Conservation (phyloP, 306 rosid species). For the Rubus idaeus region DNA sequence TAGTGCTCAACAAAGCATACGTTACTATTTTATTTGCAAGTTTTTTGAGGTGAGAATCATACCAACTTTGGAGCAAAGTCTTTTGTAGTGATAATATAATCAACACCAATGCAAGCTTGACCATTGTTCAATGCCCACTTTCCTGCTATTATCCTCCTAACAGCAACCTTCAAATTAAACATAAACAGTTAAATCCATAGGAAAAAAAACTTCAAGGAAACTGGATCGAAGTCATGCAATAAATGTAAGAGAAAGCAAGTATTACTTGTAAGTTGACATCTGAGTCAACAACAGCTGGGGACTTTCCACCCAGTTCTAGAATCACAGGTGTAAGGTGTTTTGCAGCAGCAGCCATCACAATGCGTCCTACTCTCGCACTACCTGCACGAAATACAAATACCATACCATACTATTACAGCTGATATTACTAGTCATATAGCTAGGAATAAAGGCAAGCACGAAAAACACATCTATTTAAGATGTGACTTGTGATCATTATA, state of each 20-base stretch:
- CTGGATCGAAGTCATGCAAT: not conserved
- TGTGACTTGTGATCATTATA: not conserved
- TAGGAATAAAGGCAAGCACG: not conserved
- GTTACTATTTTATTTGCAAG: not conserved
- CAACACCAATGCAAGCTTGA: constrained; percentile 81
- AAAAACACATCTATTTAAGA: not conserved
- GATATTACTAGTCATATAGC: not conserved
- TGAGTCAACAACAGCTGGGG: constrained; percentile 83
- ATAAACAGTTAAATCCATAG: constrained; percentile 9
- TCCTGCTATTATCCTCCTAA: constrained; percentile 68
- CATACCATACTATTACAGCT: not conserved
- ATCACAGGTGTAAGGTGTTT: constrained; percentile 84
- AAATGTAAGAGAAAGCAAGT: not conserved
- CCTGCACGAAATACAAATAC: constrained; percentile 42
- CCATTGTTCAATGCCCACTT: constrained; percentile 85
- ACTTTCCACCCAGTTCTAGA: constrained; percentile 87
- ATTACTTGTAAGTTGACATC: constrained; percentile 65
- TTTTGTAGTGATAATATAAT: constrained; percentile 70
- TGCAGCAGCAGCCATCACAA: constrained; percentile 94
- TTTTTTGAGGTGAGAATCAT: constrained; percentile 16
- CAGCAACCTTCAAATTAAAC: constrained; percentile 50
- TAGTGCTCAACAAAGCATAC: not conserved
- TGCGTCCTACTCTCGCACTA: constrained; percentile 80
- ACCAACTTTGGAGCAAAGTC: constrained; percentile 75
- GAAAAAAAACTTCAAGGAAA: not conserved